Base-by-base conservation (phyloP, 441 rosid genomes). In the Syzygium malaccense region DNA sequence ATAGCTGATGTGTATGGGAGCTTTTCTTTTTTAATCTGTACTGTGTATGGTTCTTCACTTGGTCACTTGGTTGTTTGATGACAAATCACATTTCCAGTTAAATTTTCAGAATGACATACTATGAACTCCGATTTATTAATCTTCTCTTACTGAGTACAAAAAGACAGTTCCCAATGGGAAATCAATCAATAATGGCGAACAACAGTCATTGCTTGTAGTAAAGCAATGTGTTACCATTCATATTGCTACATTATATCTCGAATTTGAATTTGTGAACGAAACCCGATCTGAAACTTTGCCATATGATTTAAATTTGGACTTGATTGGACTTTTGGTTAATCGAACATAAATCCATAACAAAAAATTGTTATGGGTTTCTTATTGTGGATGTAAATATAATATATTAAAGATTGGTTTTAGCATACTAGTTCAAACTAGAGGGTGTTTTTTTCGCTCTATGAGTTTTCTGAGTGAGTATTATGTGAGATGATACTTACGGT, bases 281-380 rank as follows among this genome's bases (percentile, higher is more conserved):
- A 8, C 23, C 3, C 6, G 20, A 18, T 32, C 0, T 8, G 1
- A 32, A 32, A 5, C 11, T 18, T 6, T 0, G 26, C 78, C 30
- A 66, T 66, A 25, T 18, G 13, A 2, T 66, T 32, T 17, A 66
- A 66, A 33, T 30, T 32, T 8, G 45, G 45, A 66, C 14, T 32
- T 8, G 0, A 18, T 18, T 66, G 25, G 78, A 32, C 6, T 18
- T 66, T 18, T 66, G 45, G 25, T 66, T 32, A 18, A 66, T 13
- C 4, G 13, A 32, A 17, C 45, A 66, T 32, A 32, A 37, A 37
- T 4, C 41, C 41, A 37, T 37, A 37, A 37, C 41, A 37, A 37
- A 37, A 37, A 37, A 37, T 37, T 37, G 41, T 37, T 37, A 37
- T 32, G 78, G 25, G 6, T 66, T 66, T 32, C 41, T n/a, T 18